phyloP scores from a whole-genome alignment of 1,139 yeast genomes.

The Zygosaccharomyces pseudobailii region DNA sequence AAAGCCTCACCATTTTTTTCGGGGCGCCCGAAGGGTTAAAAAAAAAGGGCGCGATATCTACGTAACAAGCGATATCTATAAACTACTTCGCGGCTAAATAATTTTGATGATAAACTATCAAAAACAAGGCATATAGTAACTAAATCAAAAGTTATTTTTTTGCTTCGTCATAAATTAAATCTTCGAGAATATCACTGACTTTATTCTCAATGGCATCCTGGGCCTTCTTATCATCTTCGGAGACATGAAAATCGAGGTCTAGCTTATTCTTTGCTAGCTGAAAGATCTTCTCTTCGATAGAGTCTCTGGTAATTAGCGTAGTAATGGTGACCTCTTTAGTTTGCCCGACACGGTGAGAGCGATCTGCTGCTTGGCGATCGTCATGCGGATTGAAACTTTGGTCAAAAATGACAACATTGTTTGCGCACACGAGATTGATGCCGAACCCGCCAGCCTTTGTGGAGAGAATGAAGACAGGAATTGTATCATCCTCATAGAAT shows the following conservation, averaged over 20 bases:
- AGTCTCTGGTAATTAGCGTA: slow-evolving; percentile 64
- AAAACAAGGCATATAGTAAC: background rate
- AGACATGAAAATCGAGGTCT: slow-evolving; percentile 57
- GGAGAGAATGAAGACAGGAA: slow-evolving; percentile 81
- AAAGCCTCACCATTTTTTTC: background rate
- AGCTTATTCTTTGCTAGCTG: slow-evolving; percentile 85
- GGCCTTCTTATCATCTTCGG: slow-evolving; percentile 28
- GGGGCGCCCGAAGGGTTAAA: background rate
- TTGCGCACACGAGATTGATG: slow-evolving; percentile 92
- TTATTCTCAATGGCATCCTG: slow-evolving; percentile 27
- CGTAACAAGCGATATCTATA: slow-evolving; percentile 1
- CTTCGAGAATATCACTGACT: slow-evolving; percentile 31
- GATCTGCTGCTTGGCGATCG: slow-evolving; percentile 96
- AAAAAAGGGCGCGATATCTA: background rate
- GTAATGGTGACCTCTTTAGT: slow-evolving; percentile 78
- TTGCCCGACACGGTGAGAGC: slow-evolving; percentile 98
- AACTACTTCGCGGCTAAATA: slow-evolving; percentile 3
- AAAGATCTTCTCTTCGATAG: slow-evolving; percentile 86
- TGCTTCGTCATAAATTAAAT: slow-evolving; percentile 27
- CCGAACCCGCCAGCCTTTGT: slow-evolving; percentile 99
- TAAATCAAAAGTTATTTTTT: background rate
- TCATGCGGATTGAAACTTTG: slow-evolving; percentile 97
- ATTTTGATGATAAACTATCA: background rate
- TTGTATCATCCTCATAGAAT: slow-evolving; percentile 74
- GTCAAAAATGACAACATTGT: slow-evolving; percentile 84